Conservation (phyloP, 345 rosid species). For the Rhizophora apiculata region DNA sequence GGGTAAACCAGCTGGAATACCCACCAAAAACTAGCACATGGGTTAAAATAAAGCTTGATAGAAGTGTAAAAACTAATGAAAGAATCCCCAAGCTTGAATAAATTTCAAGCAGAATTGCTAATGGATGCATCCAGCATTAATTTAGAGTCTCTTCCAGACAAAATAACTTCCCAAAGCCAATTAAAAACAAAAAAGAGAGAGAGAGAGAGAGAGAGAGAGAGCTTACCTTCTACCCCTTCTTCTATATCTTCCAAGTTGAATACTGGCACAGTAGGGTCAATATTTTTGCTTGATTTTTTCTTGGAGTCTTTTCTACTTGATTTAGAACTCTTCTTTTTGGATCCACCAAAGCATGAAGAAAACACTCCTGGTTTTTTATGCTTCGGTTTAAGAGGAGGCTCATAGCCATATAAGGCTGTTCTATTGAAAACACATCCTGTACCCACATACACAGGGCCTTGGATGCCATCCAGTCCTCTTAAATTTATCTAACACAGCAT, state of each 20-base stretch:
- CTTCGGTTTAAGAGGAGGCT: conserved; percentile 35
- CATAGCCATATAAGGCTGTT: conserved; percentile 37
- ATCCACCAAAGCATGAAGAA: conserved; percentile 30
- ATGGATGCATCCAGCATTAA: not conserved
- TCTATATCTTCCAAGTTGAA: conserved; percentile 36
- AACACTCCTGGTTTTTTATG: conserved; percentile 27
- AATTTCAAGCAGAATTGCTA: not conserved
- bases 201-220: too few relatives aligned
- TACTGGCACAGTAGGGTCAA: conserved; percentile 35
- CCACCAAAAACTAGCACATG: not conserved
- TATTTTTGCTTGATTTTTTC: conserved; percentile 27
- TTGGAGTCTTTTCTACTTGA: conserved; percentile 26
- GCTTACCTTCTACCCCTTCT: conserved; percentile 36
- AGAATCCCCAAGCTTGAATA: not conserved
- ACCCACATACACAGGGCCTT: conserved; percentile 40
- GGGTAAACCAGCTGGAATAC: not conserved
- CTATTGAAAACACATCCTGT: conserved; percentile 40
- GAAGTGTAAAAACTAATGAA: not conserved
- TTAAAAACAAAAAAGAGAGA: not conserved
- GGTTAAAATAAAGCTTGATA: not conserved
- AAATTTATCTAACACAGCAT: conserved; percentile 25
- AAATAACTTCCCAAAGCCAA: too few relatives aligned
- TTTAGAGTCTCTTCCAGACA: not conserved
- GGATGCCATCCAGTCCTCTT: conserved; percentile 33
- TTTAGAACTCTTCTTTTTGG: conserved; percentile 30